Conservation (phyloP, 2,329 filamentous ascomycete genomes). For the Claviceps paspali region DNA sequence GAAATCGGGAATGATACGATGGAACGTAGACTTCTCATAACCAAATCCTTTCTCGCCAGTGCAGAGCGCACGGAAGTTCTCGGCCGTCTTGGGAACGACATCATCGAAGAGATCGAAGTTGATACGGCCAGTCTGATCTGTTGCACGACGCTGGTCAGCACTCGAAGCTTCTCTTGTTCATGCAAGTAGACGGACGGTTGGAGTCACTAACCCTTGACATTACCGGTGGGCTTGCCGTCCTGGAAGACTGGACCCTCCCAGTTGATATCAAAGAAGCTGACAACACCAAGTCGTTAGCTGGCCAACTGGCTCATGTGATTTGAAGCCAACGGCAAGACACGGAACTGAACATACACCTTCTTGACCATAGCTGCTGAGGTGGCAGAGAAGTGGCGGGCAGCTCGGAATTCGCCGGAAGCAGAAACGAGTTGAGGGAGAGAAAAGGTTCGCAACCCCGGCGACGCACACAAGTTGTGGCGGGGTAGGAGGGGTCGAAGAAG, state of each 20-base stretch:
- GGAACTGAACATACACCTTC: constrained; percentile 42
- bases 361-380: constrained; percentile 56
- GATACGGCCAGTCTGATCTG: constrained; percentile 46
- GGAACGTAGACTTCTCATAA: constrained; percentile 73
- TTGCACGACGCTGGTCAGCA: constrained; percentile 3
- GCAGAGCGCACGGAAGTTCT: constrained; percentile 77
- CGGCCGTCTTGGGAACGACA: constrained; percentile 72
- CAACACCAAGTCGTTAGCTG: constrained; percentile 3
- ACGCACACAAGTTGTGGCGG: constrained; percentile 28
- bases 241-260: constrained; percentile 61
- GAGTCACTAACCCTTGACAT: constrained; percentile 41
- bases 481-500: constrained; percentile 31
- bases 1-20: constrained; percentile 84
- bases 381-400: constrained; percentile 29
- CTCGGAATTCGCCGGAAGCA: constrained; percentile 23
- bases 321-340: constrained; percentile 1
- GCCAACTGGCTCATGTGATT: neutral
- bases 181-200: too few species aligned
- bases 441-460: constrained; percentile 24
- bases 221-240: constrained; percentile 36
- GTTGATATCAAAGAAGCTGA: constrained; percentile 54
- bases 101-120: constrained; percentile 80
- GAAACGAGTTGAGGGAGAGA: constrained; percentile 25
- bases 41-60: constrained; percentile 67
- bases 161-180: too few species aligned